Evolutionary conservation across 2,329 filamentous ascomycete genomes (phyloP).

Genomic region (Ophiocordyceps camponoti-leonardi): DNA sequence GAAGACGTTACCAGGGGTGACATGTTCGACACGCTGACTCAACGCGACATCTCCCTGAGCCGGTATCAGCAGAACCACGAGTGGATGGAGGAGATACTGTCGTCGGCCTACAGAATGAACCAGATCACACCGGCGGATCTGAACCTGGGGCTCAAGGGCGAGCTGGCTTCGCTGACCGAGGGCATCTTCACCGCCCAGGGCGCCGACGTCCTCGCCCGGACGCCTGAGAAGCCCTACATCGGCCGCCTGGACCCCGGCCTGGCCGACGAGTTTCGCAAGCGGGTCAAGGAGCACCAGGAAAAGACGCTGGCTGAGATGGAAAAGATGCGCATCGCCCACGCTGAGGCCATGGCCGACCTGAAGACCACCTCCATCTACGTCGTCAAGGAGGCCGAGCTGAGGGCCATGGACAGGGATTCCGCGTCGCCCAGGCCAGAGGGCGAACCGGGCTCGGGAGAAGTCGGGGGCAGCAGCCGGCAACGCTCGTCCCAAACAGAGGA

Average conservation of each 20-base stretch:
- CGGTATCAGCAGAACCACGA: constrained; percentile 92
- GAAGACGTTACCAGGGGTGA: constrained; percentile 81
- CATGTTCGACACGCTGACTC: constrained; percentile 75
- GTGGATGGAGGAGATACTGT: constrained; percentile 97
- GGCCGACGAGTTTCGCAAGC: constrained; percentile 67
- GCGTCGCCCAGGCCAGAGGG: constrained; percentile 16
- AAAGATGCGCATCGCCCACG: constrained; percentile 65
- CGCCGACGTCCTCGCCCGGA: constrained; percentile 25
- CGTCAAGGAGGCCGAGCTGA: constrained; percentile 59
- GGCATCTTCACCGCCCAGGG: constrained; percentile 61
- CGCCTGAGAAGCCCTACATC: constrained; percentile 41
- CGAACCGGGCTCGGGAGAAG: constrained; percentile 11
- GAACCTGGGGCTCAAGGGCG: constrained; percentile 69
- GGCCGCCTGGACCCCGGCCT: constrained; percentile 53
- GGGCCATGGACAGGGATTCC: constrained; percentile 42
- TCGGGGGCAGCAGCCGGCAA: constrained; percentile 18
- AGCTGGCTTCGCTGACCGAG: constrained; percentile 64
- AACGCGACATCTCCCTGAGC: constrained; percentile 71
- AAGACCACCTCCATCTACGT: constrained; percentile 53
- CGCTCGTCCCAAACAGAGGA: constrained; percentile 40
- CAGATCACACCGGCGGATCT: constrained; percentile 81
- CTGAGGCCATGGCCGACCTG: constrained; percentile 56
- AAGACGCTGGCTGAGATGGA: constrained; percentile 70
- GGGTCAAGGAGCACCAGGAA: constrained; percentile 54
- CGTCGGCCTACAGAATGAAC: constrained; percentile 69